These are phyloP conservation scores for Tulasnella calospora DNA, from an alignment of 768 basidiomycete genomes.

Conservation along the genomic window DNA sequence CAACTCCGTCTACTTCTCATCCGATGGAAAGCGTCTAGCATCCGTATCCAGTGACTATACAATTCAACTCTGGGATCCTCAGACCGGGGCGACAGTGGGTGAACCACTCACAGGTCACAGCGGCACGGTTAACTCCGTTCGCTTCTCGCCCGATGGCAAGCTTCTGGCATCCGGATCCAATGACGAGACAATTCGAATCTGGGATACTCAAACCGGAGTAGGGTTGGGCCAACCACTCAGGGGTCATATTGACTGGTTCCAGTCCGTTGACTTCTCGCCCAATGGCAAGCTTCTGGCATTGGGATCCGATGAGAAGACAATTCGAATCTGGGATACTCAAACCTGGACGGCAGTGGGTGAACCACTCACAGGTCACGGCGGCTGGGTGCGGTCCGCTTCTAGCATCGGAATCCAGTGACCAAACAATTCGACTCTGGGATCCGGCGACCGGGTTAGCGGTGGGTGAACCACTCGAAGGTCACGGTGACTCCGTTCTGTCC, in stretches of 20 bases:
- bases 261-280: conserved; percentile 43
- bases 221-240: neutral
- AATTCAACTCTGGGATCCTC: conserved; percentile 33
- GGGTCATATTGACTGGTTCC: conserved; percentile 30
- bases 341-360: conserved; percentile 40
- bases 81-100: conserved; percentile 28
- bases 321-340: conserved; percentile 43
- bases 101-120: neutral
- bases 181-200: conserved; percentile 23
- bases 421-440: conserved; percentile 31
- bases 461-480: neutral
- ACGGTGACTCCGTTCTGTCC: neutral
- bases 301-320: conserved; percentile 41
- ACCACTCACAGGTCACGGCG: conserved; percentile 36
- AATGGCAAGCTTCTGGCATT: conserved; percentile 43
- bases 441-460: conserved; percentile 31
- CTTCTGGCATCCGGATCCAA: conserved; percentile 17
- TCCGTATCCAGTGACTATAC: conserved; percentile 25
- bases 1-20: conserved; percentile 34
- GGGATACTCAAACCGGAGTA: conserved; percentile 1
- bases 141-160: conserved; percentile 6
- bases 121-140: neutral
- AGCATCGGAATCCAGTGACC: conserved; percentile 26
- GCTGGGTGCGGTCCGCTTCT: conserved; percentile 4
- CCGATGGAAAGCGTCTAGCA: conserved; percentile 18